Conservation (phyloP, 2,329 filamentous ascomycete species). For the Xylariaceae sp. region DNA sequence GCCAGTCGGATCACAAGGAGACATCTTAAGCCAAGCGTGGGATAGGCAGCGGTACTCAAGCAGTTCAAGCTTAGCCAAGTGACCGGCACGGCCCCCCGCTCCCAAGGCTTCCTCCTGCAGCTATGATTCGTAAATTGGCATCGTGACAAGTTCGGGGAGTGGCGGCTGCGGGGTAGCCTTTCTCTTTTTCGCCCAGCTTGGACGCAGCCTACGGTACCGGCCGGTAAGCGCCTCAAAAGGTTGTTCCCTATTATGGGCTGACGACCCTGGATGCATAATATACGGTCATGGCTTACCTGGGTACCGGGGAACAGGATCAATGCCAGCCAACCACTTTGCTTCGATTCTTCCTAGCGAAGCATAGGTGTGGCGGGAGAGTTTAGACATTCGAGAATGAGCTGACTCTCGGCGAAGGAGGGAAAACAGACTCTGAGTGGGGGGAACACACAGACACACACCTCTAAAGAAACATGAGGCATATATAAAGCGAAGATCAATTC, state of each 20-base stretch:
- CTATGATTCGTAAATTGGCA: slow-evolving; percentile 21
- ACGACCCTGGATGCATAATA: slow-evolving; percentile 17
- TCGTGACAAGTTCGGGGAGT: slow-evolving; percentile 15
- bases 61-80: slow-evolving; percentile 23
- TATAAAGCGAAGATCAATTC: slow-evolving; percentile 20
- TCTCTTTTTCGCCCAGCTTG: slow-evolving; percentile 6
- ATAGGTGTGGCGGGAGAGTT: slow-evolving; percentile 3
- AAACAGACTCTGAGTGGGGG: slow-evolving; percentile 21
- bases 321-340: slow-evolving; percentile 18
- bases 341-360: slow-evolving; percentile 2
- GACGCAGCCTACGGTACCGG: slow-evolving; percentile 17
- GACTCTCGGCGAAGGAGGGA: slow-evolving; percentile 18
- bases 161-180: slow-evolving; percentile 28
- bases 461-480: slow-evolving; percentile 11
- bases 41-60: slow-evolving; percentile 21
- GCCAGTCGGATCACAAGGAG: slow-evolving; percentile 29
- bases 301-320: slow-evolving; percentile 6
- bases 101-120: slow-evolving; percentile 17
- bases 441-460: slow-evolving; percentile 11
- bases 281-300: background rate
- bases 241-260: background rate
- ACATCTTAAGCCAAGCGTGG: slow-evolving; percentile 20
- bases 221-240: slow-evolving; percentile 25
- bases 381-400: slow-evolving; percentile 19
- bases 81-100: slow-evolving; percentile 20